Evolutionary conservation across 2,329 filamentous ascomycete genomes (phyloP), one percentile per base, ranked within the genome.

Genomic region (Aspergillus calidoustus): DNA sequence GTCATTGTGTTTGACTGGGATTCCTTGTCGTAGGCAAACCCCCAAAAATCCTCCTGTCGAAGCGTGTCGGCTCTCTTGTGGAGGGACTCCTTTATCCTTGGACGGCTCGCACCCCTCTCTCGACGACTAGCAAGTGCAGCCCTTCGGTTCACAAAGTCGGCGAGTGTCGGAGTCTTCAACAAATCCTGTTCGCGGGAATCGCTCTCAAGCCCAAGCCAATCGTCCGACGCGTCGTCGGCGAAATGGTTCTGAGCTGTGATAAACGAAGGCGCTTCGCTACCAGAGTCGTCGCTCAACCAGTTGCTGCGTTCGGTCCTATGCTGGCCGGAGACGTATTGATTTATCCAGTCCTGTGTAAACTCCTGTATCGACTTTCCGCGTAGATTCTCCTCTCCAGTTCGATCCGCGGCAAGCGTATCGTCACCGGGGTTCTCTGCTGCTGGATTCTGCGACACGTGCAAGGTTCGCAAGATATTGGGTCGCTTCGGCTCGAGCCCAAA

Each of bases 341-440:
- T 89, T 67, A 95, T 92, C 91, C 91, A 94, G 80, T 93, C 90
- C 76, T 93, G 90, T 0, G 90, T 92, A 57, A 93, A 84, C 62
- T 89, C 87, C 65, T 75, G 74, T 60, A 78, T 78, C 1, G 77
- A 75, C 53, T 74, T 76, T 30, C 71, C 74, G 65, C 69, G 71
- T 34, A 28, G 25, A 28, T 63, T 62, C 31, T 66, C 67, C 8
- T 65, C 64, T 53, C 70, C 53, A 54, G 72, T 70, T 58, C 68
- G 60, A 34, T 60, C 63, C 19, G 71, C 67, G 25, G 70, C 67
- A 49, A 72, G 64, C n/a, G 66, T 71, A 46, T 65, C 65, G 48
- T 70, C 68, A 64, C 69, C 63, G 44, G 68, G 58, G 11, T 64
- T 69, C 34, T 68, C 64, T 7, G 64, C 61, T 51, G 71, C 60